phyloP scores from a whole-genome alignment of 345 rosid genomes.

The Syzygium grande region DNA sequence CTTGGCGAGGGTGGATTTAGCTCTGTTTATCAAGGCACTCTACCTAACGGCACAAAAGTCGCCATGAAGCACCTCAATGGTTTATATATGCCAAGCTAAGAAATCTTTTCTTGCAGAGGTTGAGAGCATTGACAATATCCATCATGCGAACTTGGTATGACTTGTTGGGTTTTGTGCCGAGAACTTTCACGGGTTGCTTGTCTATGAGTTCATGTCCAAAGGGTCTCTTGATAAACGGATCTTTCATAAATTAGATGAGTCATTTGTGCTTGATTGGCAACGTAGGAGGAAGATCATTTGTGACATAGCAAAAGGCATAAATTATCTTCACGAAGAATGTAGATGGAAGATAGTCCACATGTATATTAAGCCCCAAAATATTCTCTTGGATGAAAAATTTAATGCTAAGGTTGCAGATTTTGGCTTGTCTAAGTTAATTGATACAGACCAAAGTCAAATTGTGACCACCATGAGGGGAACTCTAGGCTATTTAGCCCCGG shows the following conservation, averaged over 20 bases:
- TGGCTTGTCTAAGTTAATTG: constrained; percentile 2
- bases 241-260: background rate
- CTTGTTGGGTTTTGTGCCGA: background rate
- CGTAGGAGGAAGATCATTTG: background rate
- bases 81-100: background rate
- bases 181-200: constrained; percentile 8
- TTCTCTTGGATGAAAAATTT: background rate
- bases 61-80: constrained; percentile 1
- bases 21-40: background rate
- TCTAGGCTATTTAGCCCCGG: background rate
- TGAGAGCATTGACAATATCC: constrained; percentile 4
- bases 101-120: background rate
- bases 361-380: background rate
- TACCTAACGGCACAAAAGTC: background rate
- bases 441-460: background rate
- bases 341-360: constrained; percentile 1
- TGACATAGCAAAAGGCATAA: background rate
- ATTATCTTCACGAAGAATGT: background rate
- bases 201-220: background rate
- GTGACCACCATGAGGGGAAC: background rate
- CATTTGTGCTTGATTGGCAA: background rate
- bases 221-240: constrained; percentile 7
- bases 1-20: constrained; percentile 4
- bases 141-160: constrained; percentile 1
- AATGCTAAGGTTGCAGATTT: background rate